These are phyloP conservation scores for Macadamia tetraphylla DNA, from an alignment of 164 flowering plant genomes.

Conservation along the genomic window DNA sequence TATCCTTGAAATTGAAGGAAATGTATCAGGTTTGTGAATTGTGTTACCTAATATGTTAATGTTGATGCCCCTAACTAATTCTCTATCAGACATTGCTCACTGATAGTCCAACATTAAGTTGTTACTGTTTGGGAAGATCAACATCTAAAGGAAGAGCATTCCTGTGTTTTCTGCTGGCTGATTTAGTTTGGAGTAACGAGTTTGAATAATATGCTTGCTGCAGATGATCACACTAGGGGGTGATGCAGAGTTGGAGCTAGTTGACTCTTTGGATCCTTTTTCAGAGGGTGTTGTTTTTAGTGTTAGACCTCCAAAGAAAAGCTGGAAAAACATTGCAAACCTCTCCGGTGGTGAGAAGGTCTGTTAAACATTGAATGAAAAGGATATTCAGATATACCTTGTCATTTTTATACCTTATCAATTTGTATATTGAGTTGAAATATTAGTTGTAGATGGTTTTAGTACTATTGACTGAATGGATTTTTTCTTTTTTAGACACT, in stretches of 20 bases:
- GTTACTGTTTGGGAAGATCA: too few relatives aligned
- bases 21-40: slow-evolving; percentile 81
- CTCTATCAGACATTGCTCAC: too few relatives aligned
- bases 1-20: slow-evolving; percentile 92
- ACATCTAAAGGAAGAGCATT: too few relatives aligned
- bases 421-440: background rate
- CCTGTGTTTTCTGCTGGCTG: too few relatives aligned
- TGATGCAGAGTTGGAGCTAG: slow-evolving; percentile 97
- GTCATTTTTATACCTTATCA: background rate
- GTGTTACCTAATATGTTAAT: too few relatives aligned
- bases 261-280: slow-evolving; percentile 97
- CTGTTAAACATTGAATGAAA: background rate
- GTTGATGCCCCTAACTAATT: too few relatives aligned
- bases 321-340: slow-evolving; percentile 98
- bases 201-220: slow-evolving; percentile 5
- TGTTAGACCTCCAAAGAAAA: slow-evolving; percentile 98
- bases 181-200: too few relatives aligned
- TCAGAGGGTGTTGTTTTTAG: slow-evolving; percentile 99
- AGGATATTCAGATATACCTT: background rate
- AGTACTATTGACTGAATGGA: slow-evolving; percentile 3
- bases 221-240: slow-evolving; percentile 99
- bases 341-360: slow-evolving; percentile 99
- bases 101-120: too few relatives aligned
- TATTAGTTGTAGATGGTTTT: background rate
- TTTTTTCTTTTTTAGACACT: slow-evolving; percentile 64